These are phyloP conservation scores for Picea abies DNA, from an alignment of 83 land plant species.

Conservation along the genomic window DNA sequence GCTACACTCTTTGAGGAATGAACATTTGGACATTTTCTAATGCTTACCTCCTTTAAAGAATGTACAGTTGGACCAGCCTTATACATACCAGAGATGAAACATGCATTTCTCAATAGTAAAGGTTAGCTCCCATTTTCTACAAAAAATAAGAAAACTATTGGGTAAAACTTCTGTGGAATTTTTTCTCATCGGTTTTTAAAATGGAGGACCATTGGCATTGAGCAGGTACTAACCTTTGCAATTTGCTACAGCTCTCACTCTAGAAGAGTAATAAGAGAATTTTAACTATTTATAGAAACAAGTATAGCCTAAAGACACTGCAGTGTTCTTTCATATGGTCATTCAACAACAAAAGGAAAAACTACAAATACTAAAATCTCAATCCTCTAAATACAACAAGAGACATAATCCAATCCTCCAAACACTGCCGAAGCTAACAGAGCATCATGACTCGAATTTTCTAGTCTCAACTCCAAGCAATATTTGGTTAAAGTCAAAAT, in stretches of 20 bases:
- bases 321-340: neutral
- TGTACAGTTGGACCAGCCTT: neutral
- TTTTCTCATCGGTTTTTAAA: neutral
- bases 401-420: no score
- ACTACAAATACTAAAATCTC: neutral
- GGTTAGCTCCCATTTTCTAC: neutral
- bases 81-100: neutral
- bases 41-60: neutral
- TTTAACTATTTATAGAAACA: neutral
- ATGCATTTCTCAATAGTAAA: neutral
- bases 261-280: neutral
- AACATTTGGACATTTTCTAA: neutral
- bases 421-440: no score
- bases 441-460: no score
- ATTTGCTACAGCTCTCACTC: neutral
- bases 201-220: neutral
- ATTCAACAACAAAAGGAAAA: neutral
- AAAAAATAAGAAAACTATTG: neutral
- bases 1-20: neutral
- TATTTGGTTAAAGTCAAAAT: no score
- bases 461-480: no score
- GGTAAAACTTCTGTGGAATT: neutral
- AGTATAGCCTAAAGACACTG: neutral
- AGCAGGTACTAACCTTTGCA: neutral
- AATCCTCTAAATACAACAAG: neutral